These are phyloP conservation scores for Nicotiana otophora DNA, from an alignment of 257 asterid genomes.

Conservation along the genomic window DNA sequence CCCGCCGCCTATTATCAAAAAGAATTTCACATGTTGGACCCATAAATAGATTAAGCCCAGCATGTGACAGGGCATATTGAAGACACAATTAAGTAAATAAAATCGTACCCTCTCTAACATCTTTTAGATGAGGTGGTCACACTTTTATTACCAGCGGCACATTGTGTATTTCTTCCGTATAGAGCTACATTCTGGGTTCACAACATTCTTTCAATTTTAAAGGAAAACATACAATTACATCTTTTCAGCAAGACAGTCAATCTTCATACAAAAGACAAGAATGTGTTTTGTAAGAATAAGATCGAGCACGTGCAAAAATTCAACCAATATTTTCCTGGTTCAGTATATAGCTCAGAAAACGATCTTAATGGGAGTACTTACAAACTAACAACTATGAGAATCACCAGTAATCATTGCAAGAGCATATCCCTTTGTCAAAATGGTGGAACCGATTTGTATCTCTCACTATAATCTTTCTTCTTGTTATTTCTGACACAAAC, in stretches of 20 bases:
- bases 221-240: background rate
- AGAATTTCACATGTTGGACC: background rate
- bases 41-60: no score
- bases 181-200: background rate
- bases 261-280: background rate
- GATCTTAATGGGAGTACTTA: background rate
- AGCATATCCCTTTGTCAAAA: slow-evolving; percentile 23
- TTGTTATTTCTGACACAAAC: slow-evolving; percentile 13
- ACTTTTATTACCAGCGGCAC: background rate
- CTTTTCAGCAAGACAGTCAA: background rate
- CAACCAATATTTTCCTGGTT: background rate
- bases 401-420: slow-evolving; percentile 28
- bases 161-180: background rate
- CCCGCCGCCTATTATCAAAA: background rate
- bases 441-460: slow-evolving; percentile 28
- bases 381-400: background rate
- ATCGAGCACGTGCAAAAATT: no score
- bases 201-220: background rate
- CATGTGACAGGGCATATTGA: background rate
- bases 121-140: background rate
- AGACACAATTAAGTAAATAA: background rate
- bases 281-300: background rate
- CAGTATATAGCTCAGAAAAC: background rate
- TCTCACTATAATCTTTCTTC: slow-evolving; percentile 22
- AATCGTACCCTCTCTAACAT: background rate